A percentile compares a stretch with the other conserved stretches of the same genome.
phyloP scores from a whole-genome alignment of 208 protist species.

The Angomonas desouzai region DNA sequence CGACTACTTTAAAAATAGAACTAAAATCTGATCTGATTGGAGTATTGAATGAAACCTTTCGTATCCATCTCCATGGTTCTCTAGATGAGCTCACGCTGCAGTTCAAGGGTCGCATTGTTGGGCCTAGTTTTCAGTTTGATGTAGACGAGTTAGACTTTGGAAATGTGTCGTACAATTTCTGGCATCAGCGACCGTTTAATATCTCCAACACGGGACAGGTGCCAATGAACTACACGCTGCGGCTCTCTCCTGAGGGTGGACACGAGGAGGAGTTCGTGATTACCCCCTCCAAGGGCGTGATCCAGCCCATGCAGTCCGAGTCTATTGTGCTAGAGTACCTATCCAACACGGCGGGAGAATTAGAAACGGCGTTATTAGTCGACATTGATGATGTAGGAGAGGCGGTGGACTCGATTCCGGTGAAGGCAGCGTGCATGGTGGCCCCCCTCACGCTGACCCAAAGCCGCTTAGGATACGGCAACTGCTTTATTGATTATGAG shows the following conservation, averaged over 20 bases:
- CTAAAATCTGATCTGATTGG: constrained; percentile 89
- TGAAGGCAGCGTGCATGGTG: constrained; percentile 84
- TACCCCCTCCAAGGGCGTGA: constrained; percentile 54
- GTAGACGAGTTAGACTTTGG: constrained; percentile 90
- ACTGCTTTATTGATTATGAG: constrained; percentile 88
- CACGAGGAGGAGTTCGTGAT: constrained; percentile 69
- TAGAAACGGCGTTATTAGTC: constrained; percentile 82
- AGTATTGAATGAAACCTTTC: constrained; percentile 85
- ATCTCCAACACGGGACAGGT: constrained; percentile 94
- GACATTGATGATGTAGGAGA: constrained; percentile 92
- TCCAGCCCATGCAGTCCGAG: constrained; percentile 55
- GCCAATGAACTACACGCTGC: constrained; percentile 88
- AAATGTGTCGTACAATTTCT: constrained; percentile 92
- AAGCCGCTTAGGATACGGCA: constrained; percentile 80
- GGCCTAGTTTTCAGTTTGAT: constrained; percentile 93
- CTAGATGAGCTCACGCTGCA: constrained; percentile 69
- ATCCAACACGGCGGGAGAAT: constrained; percentile 73
- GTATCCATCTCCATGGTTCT: constrained; percentile 81
- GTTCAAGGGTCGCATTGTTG: constrained; percentile 89
- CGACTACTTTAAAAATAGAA: constrained; percentile 57
- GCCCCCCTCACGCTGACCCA: constrained; percentile 67
- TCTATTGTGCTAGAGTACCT: constrained; percentile 76
- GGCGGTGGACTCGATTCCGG: constrained; percentile 77
- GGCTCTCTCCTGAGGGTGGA: constrained; percentile 54
- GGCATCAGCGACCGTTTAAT: constrained; percentile 55